Percentiles rank a stretch among this genome's conserved stretches.
Conservation (phyloP, 2,329 filamentous ascomycete species). For the Chalaropsis thielavioides region DNA sequence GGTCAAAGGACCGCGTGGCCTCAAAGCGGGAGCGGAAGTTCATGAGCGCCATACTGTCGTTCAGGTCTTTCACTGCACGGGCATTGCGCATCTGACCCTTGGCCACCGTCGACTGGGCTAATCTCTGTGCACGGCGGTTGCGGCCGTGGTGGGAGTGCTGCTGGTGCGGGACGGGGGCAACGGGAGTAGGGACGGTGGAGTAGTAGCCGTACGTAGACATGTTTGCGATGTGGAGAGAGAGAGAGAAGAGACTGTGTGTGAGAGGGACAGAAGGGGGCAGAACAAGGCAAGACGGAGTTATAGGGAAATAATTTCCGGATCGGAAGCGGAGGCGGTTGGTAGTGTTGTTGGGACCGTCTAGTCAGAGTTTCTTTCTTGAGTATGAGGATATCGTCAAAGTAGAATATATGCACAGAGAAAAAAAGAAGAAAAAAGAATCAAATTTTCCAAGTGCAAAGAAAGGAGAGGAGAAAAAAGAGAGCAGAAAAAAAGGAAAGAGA, state of each 20-base stretch:
- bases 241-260: conserved; percentile 17
- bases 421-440: background rate
- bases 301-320: too few relatives aligned
- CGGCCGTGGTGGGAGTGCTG: conserved; percentile 72
- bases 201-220: conserved; percentile 54
- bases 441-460: background rate
- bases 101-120: conserved; percentile 43
- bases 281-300: too few relatives aligned
- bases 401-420: conserved; percentile 4
- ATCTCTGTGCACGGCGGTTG: conserved; percentile 67
- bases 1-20: conserved; percentile 80
- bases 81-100: conserved; percentile 79
- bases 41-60: conserved; percentile 52
- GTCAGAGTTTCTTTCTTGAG: too few relatives aligned
- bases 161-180: conserved; percentile 31
- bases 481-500: background rate
- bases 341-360: background rate
- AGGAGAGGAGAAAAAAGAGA: conserved; percentile 1
- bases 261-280: background rate
- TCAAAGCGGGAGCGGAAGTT: conserved; percentile 81
- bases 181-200: conserved; percentile 41
- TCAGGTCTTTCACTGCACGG: conserved; percentile 60
- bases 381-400: background rate
- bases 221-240: conserved; percentile 22
- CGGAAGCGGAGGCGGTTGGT: background rate